Percentiles rank a stretch among this genome's conserved stretches.
These are phyloP conservation scores for Sherardia arvensis DNA, from an alignment of 257 asterid species.

Conservation along the genomic window DNA sequence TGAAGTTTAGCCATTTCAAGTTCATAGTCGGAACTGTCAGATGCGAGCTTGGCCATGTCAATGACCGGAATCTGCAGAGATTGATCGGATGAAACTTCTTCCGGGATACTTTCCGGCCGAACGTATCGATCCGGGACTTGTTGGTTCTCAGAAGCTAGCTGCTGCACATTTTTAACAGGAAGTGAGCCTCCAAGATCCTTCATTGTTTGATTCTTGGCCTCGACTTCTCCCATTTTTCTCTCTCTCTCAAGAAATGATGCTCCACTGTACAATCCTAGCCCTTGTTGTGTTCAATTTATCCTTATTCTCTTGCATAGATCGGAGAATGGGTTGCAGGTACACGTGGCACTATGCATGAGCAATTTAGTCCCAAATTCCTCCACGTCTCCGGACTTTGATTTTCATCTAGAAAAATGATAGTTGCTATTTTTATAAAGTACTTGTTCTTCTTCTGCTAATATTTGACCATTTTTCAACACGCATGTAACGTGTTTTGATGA, in stretches of 20 bases:
- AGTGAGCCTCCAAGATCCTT: constrained; percentile 26
- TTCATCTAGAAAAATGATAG: no score
- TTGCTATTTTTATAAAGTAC: no score
- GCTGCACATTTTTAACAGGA: constrained; percentile 25
- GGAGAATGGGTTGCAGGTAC: no score
- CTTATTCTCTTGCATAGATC: no score
- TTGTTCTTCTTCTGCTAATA: no score
- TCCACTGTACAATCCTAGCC: no score
- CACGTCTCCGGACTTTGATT: no score
- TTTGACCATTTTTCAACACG: no score
- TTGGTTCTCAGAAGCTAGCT: constrained; percentile 15
- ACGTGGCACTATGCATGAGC: no score
- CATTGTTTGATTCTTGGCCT: background rate
- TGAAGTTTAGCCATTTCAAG: constrained; percentile 27
- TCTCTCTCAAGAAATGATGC: background rate
- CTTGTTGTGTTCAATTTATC: no score
- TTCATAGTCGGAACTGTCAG: background rate
- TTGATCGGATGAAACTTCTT: constrained; percentile 13
- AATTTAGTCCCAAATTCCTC: no score
- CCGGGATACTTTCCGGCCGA: constrained; percentile 13
- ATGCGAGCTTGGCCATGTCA: constrained; percentile 22
- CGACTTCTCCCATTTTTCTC: background rate
- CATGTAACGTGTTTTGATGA: no score
- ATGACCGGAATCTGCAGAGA: constrained; percentile 27
- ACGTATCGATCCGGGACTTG: constrained; percentile 19